A percentile compares a stretch with the other conserved stretches of the same genome.
These are phyloP conservation scores for Chamaenerion angustifolium DNA, from an alignment of 345 rosid genomes.

Conservation along the genomic window DNA sequence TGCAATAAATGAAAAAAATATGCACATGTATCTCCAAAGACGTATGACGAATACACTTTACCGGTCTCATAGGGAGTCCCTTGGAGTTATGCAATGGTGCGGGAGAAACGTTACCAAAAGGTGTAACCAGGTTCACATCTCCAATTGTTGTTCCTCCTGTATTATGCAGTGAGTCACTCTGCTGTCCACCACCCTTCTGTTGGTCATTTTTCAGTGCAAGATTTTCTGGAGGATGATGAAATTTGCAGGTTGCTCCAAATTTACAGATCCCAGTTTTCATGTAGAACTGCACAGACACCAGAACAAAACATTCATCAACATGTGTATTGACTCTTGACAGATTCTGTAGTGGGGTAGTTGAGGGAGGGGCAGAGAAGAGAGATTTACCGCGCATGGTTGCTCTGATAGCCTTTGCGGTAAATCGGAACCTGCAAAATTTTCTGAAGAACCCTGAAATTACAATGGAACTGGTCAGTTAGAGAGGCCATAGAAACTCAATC, in stretches of 20 bases:
- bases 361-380: slow-evolving; percentile 4
- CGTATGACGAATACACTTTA: slow-evolving; percentile 3
- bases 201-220: slow-evolving; percentile 26
- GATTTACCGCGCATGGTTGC: slow-evolving; percentile 71
- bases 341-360: too few relatives aligned
- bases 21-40: not conserved
- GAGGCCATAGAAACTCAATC: slow-evolving; percentile 5
- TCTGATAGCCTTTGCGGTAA: slow-evolving; percentile 84
- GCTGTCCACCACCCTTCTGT: slow-evolving; percentile 29
- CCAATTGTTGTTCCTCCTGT: slow-evolving; percentile 18
- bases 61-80: slow-evolving; percentile 86
- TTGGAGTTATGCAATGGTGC: slow-evolving; percentile 58
- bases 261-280: slow-evolving; percentile 87
- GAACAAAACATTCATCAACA: not conserved
- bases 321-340: too few relatives aligned
- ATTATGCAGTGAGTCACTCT: slow-evolving; percentile 17
- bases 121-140: slow-evolving; percentile 15
- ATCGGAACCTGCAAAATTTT: slow-evolving; percentile 21
- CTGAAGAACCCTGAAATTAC: slow-evolving; percentile 39
- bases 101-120: slow-evolving; percentile 27
- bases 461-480: slow-evolving; percentile 5
- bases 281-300: slow-evolving; percentile 45
- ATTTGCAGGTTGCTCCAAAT: slow-evolving; percentile 82
- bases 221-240: slow-evolving; percentile 84
- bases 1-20: too few relatives aligned